Evolutionary conservation across 768 basidiomycete species (phyloP), one percentile per base, ranked within the genome.

Genomic region (Royoungia palumana): DNA sequence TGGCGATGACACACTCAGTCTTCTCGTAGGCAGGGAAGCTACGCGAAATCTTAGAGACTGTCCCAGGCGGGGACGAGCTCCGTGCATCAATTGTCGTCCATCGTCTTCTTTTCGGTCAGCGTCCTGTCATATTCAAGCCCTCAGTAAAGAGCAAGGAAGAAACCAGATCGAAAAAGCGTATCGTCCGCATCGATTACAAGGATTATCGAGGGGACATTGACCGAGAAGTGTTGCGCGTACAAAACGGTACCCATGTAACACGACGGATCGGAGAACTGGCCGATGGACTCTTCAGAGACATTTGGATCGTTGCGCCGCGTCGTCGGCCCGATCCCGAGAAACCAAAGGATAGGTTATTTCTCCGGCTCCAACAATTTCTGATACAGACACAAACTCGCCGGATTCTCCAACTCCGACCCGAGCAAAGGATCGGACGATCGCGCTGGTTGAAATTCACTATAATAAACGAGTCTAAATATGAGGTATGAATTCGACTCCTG

Each of bases 201-300:
- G 36, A 55, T 6, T 57, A 55, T 48, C 56, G 37, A 0, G 75
- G 74, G 0, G 79, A 82, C 55, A 66, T 72, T 6, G 87, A 89
- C 56, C 54, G 78, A 5, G 75, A 73, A 2, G 79, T 85, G 2
- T 70, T 88, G 16, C 78, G 80, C 53, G 75, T 76, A 25, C 79
- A 81, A 54, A 75, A 64, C 16, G 66, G 70, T 5, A 87, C 85
- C 0, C 77, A 78, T 40, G 84, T 89, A 8, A 88, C 86, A 0
- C 79, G 80, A 0, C 69, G 72, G 17, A 81, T 89, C 37, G 74
- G 73, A 6, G 57, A 66, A 9, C 63, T 88, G 8, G 79, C 83
- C 0, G 27, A 60, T 8, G 74, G 75, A 0, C 71, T 77, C 0
- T 81, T 87, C 43, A 72, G 70, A 20, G 86, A 86, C 51, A 64